A percentile compares a stretch with the other conserved stretches of the same genome.
phyloP scores from a whole-genome alignment of 768 basidiomycete genomes.

The Tylopilus sp. region DNA sequence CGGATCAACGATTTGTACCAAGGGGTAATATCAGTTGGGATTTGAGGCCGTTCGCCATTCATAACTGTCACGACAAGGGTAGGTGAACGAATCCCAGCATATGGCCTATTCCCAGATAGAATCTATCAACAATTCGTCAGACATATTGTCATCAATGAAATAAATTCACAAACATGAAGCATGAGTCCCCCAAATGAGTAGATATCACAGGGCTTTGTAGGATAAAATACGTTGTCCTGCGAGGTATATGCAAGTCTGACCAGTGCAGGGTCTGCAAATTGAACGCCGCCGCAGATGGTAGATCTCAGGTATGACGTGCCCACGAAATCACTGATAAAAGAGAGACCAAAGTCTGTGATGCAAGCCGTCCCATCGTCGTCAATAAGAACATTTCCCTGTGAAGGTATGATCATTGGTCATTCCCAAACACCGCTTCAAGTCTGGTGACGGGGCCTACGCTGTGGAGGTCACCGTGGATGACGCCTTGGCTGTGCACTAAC shows the following conservation, averaged over 20 bases:
- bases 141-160: background rate
- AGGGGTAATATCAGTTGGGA: slow-evolving; percentile 1
- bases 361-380: slow-evolving; percentile 38
- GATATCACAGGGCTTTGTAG: slow-evolving; percentile 22
- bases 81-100: background rate
- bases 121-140: slow-evolving; percentile 17
- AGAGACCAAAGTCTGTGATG: slow-evolving; percentile 48
- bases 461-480: slow-evolving; percentile 38
- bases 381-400: slow-evolving; percentile 42
- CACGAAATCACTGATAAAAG: slow-evolving; percentile 22
- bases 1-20: slow-evolving; percentile 10
- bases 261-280: slow-evolving; percentile 44
- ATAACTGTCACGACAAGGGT: background rate
- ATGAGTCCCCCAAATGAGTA: slow-evolving; percentile 38
- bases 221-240: slow-evolving; percentile 1
- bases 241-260: slow-evolving; percentile 1
- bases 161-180: slow-evolving; percentile 20
- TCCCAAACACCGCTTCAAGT: background rate
- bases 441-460: slow-evolving; percentile 22
- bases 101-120: slow-evolving; percentile 21
- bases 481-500: slow-evolving; percentile 20
- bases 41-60: slow-evolving; percentile 11
- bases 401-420: background rate
- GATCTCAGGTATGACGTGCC: slow-evolving; percentile 33
- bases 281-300: slow-evolving; percentile 35